These are phyloP conservation scores for Populus davidiana DNA, from an alignment of 345 rosid species.

Conservation along the genomic window DNA sequence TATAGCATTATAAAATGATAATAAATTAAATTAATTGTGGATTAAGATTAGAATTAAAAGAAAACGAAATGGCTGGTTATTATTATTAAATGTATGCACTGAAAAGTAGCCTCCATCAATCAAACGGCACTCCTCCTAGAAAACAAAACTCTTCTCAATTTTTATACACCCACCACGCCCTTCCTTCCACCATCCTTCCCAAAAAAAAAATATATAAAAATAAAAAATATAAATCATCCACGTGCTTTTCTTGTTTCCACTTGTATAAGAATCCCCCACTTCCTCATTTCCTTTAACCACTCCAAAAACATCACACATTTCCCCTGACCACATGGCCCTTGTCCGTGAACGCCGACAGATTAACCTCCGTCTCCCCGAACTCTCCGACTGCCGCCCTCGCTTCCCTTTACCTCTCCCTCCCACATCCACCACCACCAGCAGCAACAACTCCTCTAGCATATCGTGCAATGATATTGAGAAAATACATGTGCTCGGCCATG, in stretches of 20 bases:
- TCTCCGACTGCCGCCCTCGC: conserved; percentile 47
- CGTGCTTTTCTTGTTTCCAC: conserved; percentile 14
- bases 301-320: background rate
- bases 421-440: background rate
- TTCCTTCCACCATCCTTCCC: conserved; percentile 2
- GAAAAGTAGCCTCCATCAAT: background rate
- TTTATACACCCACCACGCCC: background rate
- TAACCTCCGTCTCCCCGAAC: conserved; percentile 70
- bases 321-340: conserved; percentile 43
- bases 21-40: background rate
- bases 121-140: too few relatives aligned
- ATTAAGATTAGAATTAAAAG: background rate
- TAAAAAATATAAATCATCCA: background rate
- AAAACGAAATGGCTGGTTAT: background rate
- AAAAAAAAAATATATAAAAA: background rate
- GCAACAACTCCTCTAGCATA: conserved; percentile 11
- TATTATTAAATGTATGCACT: background rate
- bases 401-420: conserved; percentile 59
- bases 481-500: conserved; percentile 68
- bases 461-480: conserved; percentile 56
- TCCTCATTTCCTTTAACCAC: background rate
- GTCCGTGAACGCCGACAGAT: conserved; percentile 79
- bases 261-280: background rate
- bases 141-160: background rate
- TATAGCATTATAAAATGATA: background rate